Conservation (phyloP, 148 eudicot species). For the Rhododendron ferrugineum region DNA sequence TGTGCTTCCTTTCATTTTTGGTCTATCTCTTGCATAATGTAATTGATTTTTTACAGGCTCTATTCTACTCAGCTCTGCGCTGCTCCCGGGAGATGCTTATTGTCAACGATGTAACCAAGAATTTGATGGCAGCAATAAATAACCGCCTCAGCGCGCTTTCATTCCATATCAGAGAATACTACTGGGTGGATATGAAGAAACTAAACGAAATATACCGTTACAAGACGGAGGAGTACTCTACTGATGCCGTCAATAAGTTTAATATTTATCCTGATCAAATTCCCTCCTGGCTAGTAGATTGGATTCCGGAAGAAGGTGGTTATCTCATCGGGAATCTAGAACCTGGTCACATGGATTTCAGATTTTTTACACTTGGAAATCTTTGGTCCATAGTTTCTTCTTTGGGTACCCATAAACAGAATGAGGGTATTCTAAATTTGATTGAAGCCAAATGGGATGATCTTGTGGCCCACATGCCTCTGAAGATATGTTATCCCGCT, state of each 20-base stretch:
- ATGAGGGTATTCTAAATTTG: slow-evolving; percentile 62
- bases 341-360: slow-evolving; percentile 91
- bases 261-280: slow-evolving; percentile 92
- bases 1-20: background rate
- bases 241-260: slow-evolving; percentile 80
- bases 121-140: slow-evolving; percentile 55
- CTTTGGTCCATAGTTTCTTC: slow-evolving; percentile 75
- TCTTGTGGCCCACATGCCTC: slow-evolving; percentile 73
- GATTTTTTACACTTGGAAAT: slow-evolving; percentile 81
- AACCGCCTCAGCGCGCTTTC: slow-evolving; percentile 71
- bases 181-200: slow-evolving; percentile 80
- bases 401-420: slow-evolving; percentile 59
- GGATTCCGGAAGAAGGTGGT: slow-evolving; percentile 79
- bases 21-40: background rate
- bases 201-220: slow-evolving; percentile 88
- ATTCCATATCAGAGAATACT: slow-evolving; percentile 83
- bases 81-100: slow-evolving; percentile 74
- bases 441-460: slow-evolving; percentile 94
- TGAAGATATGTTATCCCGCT: slow-evolving; percentile 91
- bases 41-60: slow-evolving; percentile 39
- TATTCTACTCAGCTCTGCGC: slow-evolving; percentile 82
- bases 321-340: slow-evolving; percentile 83
- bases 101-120: slow-evolving; percentile 63
- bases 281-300: slow-evolving; percentile 86
- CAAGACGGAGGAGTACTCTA: slow-evolving; percentile 89